Base-by-base conservation (phyloP, 2,329 filamentous ascomycete genomes). In the Didymella glomerata region DNA sequence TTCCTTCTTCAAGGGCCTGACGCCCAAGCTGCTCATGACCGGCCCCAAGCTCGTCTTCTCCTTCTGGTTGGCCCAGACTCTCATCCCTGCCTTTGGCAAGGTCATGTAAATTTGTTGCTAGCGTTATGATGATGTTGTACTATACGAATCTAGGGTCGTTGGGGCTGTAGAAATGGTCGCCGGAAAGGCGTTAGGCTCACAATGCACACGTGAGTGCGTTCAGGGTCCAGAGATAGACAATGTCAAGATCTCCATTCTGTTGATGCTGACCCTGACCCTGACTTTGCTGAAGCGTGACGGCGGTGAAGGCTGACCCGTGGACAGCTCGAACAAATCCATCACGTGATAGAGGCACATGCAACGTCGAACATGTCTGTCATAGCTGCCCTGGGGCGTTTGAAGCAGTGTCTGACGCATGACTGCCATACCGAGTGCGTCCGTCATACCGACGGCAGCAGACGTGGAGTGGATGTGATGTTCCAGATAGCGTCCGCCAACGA, bases 1-100 rank as follows among this genome's bases (percentile, higher is more conserved):
- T 16, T 89, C 90, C 72, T 98, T 99, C 86, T 99, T 99, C 88
- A 99, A 99, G 87, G 95, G 95, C 42, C 81, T 99, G 66, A 90
- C 93, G 48, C 95, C 95, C 63, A 99, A 99, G 90, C 88, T 99
- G 66, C 86, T 99, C 74, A 99, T 99, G 95, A 99, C 95, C 16
- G 96, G 95, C 24, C 95, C 95, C 64, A 99, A 99, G 86, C 86
- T 99, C 61, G 95, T 98, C 64, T 99, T 99, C 84, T 97, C 93
- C 62, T 99, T 99, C 88, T 99, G 95, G 95, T 88, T 99, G 76
- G 95, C 95, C 57, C 95, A 99, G 84, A 98, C 95, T 28, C 84
- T 99, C 72, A 99, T 99, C 76, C 95, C 95, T 50, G 90, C 93
- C 38, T 98, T 98, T 79, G 91, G 87, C 73, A 87, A 88, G 78